Conservation (phyloP, 768 basidiomycete species). For the Bullera alba region DNA sequence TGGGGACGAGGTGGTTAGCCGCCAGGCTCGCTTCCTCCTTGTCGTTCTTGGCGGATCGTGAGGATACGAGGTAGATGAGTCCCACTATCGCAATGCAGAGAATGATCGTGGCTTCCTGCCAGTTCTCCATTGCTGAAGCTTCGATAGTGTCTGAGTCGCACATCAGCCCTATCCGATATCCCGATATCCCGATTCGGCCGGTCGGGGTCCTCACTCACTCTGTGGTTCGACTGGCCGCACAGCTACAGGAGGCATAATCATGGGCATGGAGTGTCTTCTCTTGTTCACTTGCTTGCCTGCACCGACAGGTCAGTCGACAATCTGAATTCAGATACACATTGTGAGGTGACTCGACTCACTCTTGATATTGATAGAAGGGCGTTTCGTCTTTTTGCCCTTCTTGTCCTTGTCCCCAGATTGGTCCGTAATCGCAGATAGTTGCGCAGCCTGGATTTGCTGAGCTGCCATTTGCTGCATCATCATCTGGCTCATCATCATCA, state of each 20-base stretch:
- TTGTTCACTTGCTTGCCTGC: background rate
- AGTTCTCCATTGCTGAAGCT: constrained; percentile 20
- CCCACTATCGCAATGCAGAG: constrained; percentile 31
- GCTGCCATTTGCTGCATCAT: constrained; percentile 35
- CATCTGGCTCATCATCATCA: constrained; percentile 37
- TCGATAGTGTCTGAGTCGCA: background rate
- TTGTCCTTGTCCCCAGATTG: background rate
- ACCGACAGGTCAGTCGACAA: background rate
- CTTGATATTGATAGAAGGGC: constrained; percentile 12
- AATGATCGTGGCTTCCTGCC: constrained; percentile 40
- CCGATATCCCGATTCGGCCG: too few relatives aligned
- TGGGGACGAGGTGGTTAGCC: background rate
- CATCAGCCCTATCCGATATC: too few relatives aligned
- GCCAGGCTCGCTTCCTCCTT: background rate
- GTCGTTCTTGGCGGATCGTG: background rate
- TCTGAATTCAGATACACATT: too few relatives aligned
- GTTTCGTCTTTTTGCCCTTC: background rate
- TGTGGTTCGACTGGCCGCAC: too few relatives aligned
- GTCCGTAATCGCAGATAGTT: constrained; percentile 14
- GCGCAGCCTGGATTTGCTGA: constrained; percentile 36
- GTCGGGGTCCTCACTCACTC: too few relatives aligned
- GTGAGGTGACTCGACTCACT: constrained; percentile 6
- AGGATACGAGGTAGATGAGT: constrained; percentile 31
- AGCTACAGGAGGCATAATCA: too few relatives aligned
- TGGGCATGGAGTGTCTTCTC: background rate